phyloP scores from a whole-genome alignment of 305 asterid species.

The Withania somnifera region DNA sequence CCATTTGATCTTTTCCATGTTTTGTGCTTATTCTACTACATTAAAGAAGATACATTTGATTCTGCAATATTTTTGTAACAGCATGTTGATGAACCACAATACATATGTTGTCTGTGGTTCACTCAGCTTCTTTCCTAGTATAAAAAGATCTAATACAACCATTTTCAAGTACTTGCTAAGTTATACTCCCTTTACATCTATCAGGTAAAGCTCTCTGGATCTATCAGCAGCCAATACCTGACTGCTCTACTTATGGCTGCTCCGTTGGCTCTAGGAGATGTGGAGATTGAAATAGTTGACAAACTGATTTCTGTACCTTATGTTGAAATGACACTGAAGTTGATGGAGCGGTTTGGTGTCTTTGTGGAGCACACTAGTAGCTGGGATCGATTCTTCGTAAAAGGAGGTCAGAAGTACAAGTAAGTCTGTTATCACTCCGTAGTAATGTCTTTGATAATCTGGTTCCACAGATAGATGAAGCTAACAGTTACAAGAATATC shows the following conservation, averaged over 20 bases:
- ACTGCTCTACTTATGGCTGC: slow-evolving; percentile 98
- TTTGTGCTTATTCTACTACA: background rate
- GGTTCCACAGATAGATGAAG: background rate
- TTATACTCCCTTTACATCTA: background rate
- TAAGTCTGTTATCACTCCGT: slow-evolving; percentile 21
- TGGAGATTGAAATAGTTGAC: slow-evolving; percentile 87
- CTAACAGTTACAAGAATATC: background rate
- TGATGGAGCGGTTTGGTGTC: slow-evolving; percentile 97
- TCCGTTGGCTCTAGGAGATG: slow-evolving; percentile 85
- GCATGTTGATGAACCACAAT: background rate
- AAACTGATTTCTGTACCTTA: slow-evolving; percentile 91
- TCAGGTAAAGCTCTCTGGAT: slow-evolving; percentile 97
- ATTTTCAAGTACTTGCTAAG: background rate
- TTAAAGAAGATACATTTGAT: background rate
- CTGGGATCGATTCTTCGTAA: slow-evolving; percentile 80
- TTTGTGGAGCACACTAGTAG: slow-evolving; percentile 67
- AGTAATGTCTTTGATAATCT: background rate
- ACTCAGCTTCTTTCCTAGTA: background rate
- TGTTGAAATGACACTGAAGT: slow-evolving; percentile 94
- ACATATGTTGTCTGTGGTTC: background rate
- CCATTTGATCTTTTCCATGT: background rate
- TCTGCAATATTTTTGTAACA: background rate
- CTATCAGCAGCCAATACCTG: slow-evolving; percentile 90
- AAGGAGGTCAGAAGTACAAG: slow-evolving; percentile 97
- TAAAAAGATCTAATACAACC: background rate